Conservation (phyloP, 108 stramenopile genomes). For the Cyclotella distinguenda region DNA sequence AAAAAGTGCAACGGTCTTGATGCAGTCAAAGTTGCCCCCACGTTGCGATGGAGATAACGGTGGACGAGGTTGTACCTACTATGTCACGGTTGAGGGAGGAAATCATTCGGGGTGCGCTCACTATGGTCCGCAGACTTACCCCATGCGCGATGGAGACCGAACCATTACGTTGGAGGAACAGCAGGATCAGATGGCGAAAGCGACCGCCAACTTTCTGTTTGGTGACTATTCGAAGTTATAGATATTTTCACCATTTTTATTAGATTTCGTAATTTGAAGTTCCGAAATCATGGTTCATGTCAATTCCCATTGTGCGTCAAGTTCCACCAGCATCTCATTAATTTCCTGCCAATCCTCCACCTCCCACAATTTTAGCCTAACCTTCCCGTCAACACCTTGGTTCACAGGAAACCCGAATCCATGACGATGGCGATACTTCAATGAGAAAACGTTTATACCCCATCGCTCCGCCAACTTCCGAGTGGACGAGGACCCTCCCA, state of each 20-base stretch:
- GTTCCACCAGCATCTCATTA: conserved; percentile 29
- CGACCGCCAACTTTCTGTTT: conserved; percentile 42
- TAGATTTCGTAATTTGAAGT: neutral
- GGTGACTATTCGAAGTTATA: conserved; percentile 11
- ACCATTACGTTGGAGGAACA: conserved; percentile 49
- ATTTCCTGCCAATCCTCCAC: conserved; percentile 39
- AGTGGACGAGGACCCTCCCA: conserved; percentile 45
- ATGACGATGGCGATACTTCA: conserved; percentile 25
- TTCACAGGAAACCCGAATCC: conserved; percentile 9
- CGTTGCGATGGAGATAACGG: neutral
- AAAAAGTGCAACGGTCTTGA: conserved; percentile 2
- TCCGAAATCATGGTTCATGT: neutral
- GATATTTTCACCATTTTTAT: neutral
- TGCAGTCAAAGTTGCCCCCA: conserved; percentile 36
- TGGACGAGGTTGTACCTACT: conserved; percentile 19
- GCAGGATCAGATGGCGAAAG: conserved; percentile 29
- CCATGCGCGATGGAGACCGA: conserved; percentile 34
- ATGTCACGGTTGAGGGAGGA: conserved; percentile 36
- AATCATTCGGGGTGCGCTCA: conserved; percentile 51
- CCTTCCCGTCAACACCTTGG: neutral
- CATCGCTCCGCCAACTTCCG: conserved; percentile 35
- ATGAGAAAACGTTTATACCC: conserved; percentile 32
- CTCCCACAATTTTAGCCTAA: conserved; percentile 20
- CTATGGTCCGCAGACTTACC: conserved; percentile 49
- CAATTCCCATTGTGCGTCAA: conserved; percentile 27